phyloP scores from a whole-genome alignment of 768 basidiomycete genomes.

The Kwoniella shandongensis region DNA sequence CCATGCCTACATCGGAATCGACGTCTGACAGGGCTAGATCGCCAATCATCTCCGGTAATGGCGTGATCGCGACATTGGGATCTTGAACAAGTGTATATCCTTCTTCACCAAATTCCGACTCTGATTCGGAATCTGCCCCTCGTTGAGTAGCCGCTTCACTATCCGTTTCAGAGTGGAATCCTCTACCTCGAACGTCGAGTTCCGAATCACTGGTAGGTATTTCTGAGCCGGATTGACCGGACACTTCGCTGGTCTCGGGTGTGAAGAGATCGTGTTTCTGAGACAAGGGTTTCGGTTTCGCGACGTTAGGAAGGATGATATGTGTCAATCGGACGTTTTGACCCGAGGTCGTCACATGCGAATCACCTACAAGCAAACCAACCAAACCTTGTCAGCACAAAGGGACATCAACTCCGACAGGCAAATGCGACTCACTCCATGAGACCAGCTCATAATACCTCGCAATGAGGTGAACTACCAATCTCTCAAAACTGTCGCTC shows the following conservation, averaged over 20 bases:
- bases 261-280: constrained; percentile 26
- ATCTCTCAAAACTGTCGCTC: constrained; percentile 46
- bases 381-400: no score
- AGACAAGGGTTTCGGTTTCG: constrained; percentile 19
- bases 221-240: constrained; percentile 24
- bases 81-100: constrained; percentile 11
- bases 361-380: constrained; percentile 39
- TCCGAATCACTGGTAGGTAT: not conserved
- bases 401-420: no score
- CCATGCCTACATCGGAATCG: not conserved
- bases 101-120: not conserved
- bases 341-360: constrained; percentile 19
- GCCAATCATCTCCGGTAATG: constrained; percentile 1
- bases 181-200: no score
- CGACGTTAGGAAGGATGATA: constrained; percentile 42
- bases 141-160: constrained; percentile 14
- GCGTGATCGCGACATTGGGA: constrained; percentile 5
- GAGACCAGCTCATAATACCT: constrained; percentile 50
- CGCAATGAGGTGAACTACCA: constrained; percentile 47
- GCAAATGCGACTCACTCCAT: constrained; percentile 46
- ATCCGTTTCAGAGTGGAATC: constrained; percentile 2
- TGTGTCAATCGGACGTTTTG: constrained; percentile 44
- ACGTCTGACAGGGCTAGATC: constrained; percentile 1
- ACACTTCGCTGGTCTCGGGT: constrained; percentile 44
- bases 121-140: constrained; percentile 4